These are phyloP conservation scores for Candida maris DNA, from an alignment of 805 yeast species.

Conservation along the genomic window DNA sequence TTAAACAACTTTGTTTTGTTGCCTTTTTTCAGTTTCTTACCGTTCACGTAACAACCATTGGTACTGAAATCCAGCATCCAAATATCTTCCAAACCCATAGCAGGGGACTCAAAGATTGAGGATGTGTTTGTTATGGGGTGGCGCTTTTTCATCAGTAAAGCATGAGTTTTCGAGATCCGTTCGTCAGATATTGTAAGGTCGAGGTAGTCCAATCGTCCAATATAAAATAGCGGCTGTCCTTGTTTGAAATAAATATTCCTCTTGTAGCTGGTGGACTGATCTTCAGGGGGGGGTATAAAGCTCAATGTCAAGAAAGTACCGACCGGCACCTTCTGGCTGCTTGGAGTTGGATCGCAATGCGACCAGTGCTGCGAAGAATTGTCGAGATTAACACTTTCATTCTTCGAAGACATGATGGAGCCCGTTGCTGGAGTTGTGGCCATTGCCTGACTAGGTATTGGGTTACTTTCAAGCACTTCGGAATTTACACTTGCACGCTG, in stretches of 20 bases:
- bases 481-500: constrained; percentile 1
- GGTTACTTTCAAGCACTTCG: neutral
- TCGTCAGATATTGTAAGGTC: constrained; percentile 64
- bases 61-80: constrained; percentile 82
- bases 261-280: constrained; percentile 3
- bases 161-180: constrained; percentile 81
- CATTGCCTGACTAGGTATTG: neutral
- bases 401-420: neutral
- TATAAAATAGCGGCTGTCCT: constrained; percentile 59
- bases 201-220: constrained; percentile 70
- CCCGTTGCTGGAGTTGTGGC: neutral
- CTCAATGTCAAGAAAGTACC: constrained; percentile 63
- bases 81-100: constrained; percentile 64
- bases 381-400: no score
- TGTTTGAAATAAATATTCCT: constrained; percentile 55
- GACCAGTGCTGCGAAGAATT: neutral
- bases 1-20: constrained; percentile 57
- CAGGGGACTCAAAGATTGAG: constrained; percentile 61
- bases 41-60: constrained; percentile 73
- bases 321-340: constrained; percentile 31
- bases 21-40: constrained; percentile 54
- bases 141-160: constrained; percentile 59
- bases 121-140: constrained; percentile 53
- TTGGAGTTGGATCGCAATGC: neutral
- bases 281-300: constrained; percentile 36